Evolutionary conservation across 2,329 filamentous ascomycete genomes (phyloP).

Genomic region (Zalaria sp.): DNA sequence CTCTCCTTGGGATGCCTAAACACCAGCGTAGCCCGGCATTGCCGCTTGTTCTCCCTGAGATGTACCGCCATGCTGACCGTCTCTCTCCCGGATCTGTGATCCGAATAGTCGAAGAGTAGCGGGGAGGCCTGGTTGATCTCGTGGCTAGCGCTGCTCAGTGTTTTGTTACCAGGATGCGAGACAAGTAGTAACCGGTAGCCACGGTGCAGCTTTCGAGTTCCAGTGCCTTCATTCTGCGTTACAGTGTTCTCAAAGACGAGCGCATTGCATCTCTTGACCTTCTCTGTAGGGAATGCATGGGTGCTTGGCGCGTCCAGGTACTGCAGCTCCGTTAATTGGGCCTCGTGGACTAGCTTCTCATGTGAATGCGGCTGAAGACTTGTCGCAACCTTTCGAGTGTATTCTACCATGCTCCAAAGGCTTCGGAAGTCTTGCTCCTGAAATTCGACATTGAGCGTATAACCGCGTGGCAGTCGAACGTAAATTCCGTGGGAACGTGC

Average conservation of each 20-base stretch:
- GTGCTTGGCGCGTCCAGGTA: conserved; percentile 65
- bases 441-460: conserved; percentile 57
- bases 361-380: conserved; percentile 55
- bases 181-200: conserved; percentile 69
- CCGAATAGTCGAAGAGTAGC: conserved; percentile 64
- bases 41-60: conserved; percentile 49
- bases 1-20: conserved; percentile 61
- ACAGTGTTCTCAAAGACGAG: conserved; percentile 60
- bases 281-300: conserved; percentile 61
- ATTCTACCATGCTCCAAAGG: conserved; percentile 74
- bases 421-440: conserved; percentile 64
- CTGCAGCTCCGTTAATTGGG: conserved; percentile 59
- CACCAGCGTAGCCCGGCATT: conserved; percentile 61
- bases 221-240: conserved; percentile 57
- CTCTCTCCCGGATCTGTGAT: conserved; percentile 40
- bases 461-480: conserved; percentile 60
- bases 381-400: conserved; percentile 61
- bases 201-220: conserved; percentile 57
- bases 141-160: conserved; percentile 63
- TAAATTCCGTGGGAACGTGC: conserved; percentile 51
- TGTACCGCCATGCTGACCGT: conserved; percentile 57
- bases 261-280: conserved; percentile 56
- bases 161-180: conserved; percentile 64
- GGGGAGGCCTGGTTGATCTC: conserved; percentile 50
- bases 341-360: conserved; percentile 56